Evolutionary conservation across 2,329 filamentous ascomycete genomes (phyloP).

Genomic region (Talaromyces atroroseus): DNA sequence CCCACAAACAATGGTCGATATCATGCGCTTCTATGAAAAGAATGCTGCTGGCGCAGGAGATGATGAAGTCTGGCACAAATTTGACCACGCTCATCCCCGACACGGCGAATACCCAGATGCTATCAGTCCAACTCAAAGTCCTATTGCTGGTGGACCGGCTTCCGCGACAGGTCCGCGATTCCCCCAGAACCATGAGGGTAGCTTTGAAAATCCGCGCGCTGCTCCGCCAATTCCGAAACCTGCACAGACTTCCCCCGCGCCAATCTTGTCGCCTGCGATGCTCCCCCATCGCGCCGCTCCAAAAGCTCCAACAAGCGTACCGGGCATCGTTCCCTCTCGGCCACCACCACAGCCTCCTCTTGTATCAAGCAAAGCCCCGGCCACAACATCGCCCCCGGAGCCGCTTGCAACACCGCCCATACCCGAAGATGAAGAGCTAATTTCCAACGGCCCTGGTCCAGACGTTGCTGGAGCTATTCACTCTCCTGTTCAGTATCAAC

Average conservation of each 20-base stretch:
- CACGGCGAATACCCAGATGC: conserved; percentile 39
- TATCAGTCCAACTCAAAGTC: conserved; percentile 43
- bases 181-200: conserved; percentile 82
- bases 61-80: conserved; percentile 91
- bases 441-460: background rate
- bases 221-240: conserved; percentile 73
- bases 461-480: conserved; percentile 26
- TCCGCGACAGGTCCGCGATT: conserved; percentile 73
- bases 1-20: conserved; percentile 90
- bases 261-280: conserved; percentile 40
- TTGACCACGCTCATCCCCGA: conserved; percentile 72
- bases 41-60: conserved; percentile 75
- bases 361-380: conserved; percentile 32
- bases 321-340: conserved; percentile 35
- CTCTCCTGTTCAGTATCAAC: conserved; percentile 43
- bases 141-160: conserved; percentile 30
- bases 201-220: conserved; percentile 93
- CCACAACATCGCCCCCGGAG: conserved; percentile 47
- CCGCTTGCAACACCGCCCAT: conserved; percentile 47
- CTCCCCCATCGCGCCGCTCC: conserved; percentile 80
- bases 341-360: conserved; percentile 39
- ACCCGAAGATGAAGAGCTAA: conserved; percentile 49
- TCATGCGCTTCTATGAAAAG: conserved; percentile 96
- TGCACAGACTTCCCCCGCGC: conserved; percentile 31
- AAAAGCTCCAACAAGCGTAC: conserved; percentile 61